These are phyloP conservation scores for Diaporthe nobilis DNA, from an alignment of 2,329 filamentous ascomycete genomes.

Conservation along the genomic window DNA sequence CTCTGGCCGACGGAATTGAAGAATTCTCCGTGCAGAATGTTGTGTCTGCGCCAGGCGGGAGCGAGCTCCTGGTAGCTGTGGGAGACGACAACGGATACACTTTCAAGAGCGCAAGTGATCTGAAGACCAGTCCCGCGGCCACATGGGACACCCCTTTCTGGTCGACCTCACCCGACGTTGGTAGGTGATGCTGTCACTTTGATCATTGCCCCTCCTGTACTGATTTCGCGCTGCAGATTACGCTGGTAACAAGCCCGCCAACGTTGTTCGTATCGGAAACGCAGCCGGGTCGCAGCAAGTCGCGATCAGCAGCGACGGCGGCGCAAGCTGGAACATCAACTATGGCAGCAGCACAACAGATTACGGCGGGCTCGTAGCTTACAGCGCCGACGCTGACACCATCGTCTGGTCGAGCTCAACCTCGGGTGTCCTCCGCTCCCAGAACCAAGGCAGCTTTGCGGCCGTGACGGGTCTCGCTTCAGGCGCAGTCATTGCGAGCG, in stretches of 20 bases:
- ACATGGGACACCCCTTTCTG: conserved; percentile 64
- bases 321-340: conserved; percentile 63
- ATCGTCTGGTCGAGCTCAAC: conserved; percentile 62
- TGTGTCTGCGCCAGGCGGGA: conserved; percentile 63
- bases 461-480: conserved; percentile 60
- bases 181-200: conserved; percentile 42
- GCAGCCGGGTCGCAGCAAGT: conserved; percentile 58
- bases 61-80: conserved; percentile 65
- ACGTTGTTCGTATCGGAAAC: conserved; percentile 66
- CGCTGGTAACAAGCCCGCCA: conserved; percentile 60
- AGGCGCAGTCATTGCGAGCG: conserved; percentile 65
- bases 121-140: conserved; percentile 59
- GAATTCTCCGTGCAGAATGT: conserved; percentile 66
- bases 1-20: conserved; percentile 68
- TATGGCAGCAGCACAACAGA: conserved; percentile 61
- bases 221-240: conserved; percentile 53
- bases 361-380: conserved; percentile 62
- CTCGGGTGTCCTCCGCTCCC: conserved; percentile 59
- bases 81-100: conserved; percentile 68
- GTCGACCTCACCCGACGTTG: conserved; percentile 59
- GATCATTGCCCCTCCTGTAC: fast-evolving
- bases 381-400: conserved; percentile 65
- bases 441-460: conserved; percentile 58
- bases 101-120: conserved; percentile 53
- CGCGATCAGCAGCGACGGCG: conserved; percentile 64